These are phyloP conservation scores for Pyrenula massariospora DNA, from an alignment of 495 filamentous ascomycete genomes.

Conservation along the genomic window DNA sequence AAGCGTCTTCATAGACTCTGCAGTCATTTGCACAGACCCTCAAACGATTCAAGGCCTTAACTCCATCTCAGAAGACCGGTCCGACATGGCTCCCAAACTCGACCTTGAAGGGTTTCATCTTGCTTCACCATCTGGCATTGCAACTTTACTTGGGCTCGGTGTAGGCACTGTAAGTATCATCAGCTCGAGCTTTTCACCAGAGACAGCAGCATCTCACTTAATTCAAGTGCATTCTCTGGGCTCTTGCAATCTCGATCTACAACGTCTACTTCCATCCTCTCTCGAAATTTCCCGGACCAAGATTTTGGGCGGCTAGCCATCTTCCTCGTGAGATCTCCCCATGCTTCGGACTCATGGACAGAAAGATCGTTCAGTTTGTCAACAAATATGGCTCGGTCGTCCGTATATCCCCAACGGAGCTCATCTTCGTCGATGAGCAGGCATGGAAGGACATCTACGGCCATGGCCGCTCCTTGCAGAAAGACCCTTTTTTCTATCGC, in stretches of 20 bases:
- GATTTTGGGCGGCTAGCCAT: conserved; percentile 23
- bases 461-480: conserved; percentile 8
- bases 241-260: conserved; percentile 20
- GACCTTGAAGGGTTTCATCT: not conserved
- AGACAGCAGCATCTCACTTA: no score
- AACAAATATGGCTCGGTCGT: conserved; percentile 34
- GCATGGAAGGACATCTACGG: conserved; percentile 52
- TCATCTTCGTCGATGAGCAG: conserved; percentile 40
- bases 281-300: conserved; percentile 37
- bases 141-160: not conserved
- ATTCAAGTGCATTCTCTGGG: conserved; percentile 7
- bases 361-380: conserved; percentile 11
- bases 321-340: conserved; percentile 19
- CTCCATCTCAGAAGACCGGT: not conserved
- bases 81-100: not conserved
- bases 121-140: not conserved
- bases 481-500: not conserved
- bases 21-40: no score
- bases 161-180: not conserved
- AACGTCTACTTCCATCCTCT: conserved; percentile 40
- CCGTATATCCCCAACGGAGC: conserved; percentile 40
- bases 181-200: no score
- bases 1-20: no score
- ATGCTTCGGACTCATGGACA: not conserved
- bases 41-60: no score